Percentiles rank a stretch among this genome's conserved stretches.
Conservation (phyloP, 257 asterid species). For the Solanum etuberosum region DNA sequence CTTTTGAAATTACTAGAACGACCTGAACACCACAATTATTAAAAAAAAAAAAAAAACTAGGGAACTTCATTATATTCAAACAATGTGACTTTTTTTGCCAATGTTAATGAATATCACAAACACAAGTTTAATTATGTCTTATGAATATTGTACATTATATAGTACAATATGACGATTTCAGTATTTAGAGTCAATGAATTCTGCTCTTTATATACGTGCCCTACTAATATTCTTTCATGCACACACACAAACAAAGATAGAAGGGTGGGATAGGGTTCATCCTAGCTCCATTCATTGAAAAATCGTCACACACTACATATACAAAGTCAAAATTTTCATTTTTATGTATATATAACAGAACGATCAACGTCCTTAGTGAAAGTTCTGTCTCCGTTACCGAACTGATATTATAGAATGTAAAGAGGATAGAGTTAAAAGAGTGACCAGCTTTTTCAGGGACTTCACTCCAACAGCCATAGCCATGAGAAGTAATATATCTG, state of each 20-base stretch:
- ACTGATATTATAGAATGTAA: not conserved
- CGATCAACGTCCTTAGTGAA: fast-evolving
- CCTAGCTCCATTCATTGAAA: too few species aligned
- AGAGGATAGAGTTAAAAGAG: not conserved
- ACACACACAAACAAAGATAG: too few species aligned
- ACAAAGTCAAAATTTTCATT: not conserved
- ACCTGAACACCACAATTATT: too few species aligned
- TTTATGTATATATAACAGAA: not conserved
- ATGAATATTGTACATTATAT: not conserved
- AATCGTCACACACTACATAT: not conserved
- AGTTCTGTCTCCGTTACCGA: fast-evolving
- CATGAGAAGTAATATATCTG: conserved; percentile 67
- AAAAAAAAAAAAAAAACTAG: not conserved
- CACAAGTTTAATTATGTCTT: not conserved
- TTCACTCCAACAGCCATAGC: conserved; percentile 99
- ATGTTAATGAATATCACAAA: not conserved
- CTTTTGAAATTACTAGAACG: too few species aligned
- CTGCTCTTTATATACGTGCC: not conserved
- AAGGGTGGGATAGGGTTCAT: too few species aligned
- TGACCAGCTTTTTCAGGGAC: conserved; percentile 96
- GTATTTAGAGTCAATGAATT: not conserved
- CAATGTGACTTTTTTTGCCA: too few species aligned
- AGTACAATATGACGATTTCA: not conserved
- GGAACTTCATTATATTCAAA: not conserved
- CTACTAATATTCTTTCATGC: not conserved